Percentiles rank a stretch among this genome's conserved stretches.
Evolutionary conservation across 345 rosid species (phyloP).

Genomic region (Citrus cavaleriei): DNA sequence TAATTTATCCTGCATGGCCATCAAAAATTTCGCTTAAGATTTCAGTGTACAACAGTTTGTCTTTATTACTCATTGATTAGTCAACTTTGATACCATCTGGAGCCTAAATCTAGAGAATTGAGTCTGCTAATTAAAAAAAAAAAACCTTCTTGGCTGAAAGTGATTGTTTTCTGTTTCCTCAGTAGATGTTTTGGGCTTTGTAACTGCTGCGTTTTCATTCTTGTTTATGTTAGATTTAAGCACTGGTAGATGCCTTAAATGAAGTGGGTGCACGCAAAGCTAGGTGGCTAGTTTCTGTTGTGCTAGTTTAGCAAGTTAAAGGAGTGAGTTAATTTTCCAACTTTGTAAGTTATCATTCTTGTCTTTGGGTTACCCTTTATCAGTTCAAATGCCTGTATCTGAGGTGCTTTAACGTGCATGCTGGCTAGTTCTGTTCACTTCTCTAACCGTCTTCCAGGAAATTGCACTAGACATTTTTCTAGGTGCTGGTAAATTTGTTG

Average conservation of each 20-base stretch:
- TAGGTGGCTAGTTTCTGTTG: not conserved
- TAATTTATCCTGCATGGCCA: not conserved
- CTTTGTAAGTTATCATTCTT: not conserved
- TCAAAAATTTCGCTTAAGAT: not conserved
- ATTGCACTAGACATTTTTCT: not conserved
- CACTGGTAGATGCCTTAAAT: not conserved
- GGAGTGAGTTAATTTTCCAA: not conserved
- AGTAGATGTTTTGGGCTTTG: not conserved
- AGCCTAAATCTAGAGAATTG: not conserved
- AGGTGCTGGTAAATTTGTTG: not conserved
- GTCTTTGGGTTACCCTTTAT: not conserved
- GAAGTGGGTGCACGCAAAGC: not conserved
- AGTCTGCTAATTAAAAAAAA: not conserved
- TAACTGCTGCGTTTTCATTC: not conserved
- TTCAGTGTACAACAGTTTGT: not conserved
- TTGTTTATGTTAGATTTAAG: not conserved
- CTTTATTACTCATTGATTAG: not conserved
- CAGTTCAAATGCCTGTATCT: not conserved
- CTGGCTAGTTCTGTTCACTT: not conserved
- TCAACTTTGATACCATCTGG: not conserved
- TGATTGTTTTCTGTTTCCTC: not conserved
- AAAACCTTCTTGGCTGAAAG: not conserved
- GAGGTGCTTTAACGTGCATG: not conserved
- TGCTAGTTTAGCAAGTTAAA: slow-evolving; percentile 5
- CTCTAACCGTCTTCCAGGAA: not conserved